Evolutionary conservation across 1,284 basidiomycete species (phyloP).

Genomic region (Calocybe gambosa): DNA sequence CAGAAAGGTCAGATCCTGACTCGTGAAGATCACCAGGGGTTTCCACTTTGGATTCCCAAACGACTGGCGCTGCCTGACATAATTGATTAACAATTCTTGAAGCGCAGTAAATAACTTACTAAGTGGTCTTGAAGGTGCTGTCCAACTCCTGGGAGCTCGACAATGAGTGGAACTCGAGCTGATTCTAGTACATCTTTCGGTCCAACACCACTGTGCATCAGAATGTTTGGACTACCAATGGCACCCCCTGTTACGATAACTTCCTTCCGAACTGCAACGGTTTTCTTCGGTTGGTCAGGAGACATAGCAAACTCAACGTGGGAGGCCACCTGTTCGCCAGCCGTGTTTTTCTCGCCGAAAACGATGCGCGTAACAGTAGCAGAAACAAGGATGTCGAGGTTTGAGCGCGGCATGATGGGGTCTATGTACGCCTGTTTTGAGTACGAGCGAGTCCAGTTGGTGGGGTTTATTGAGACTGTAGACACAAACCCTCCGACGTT

Average conservation of each 20-base stretch:
- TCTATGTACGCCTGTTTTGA: conserved; percentile 54
- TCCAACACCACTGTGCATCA: conserved; percentile 66
- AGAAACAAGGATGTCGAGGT: conserved; percentile 29
- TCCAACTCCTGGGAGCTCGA: conserved; percentile 64
- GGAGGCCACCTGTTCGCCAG: conserved; percentile 22
- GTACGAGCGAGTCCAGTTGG: conserved; percentile 35
- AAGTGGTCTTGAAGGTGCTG: conserved; percentile 69
- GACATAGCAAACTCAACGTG: conserved; percentile 15
- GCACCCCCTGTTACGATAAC: conserved; percentile 56
- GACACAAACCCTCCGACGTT: conserved; percentile 28
- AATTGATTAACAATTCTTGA: conserved; percentile 2
- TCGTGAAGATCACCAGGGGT: conserved; percentile 34
- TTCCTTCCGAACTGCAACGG: conserved; percentile 41
- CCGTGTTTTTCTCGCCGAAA: conserved; percentile 17
- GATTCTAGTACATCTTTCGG: conserved; percentile 43
- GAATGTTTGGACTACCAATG: conserved; percentile 55
- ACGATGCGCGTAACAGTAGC: conserved; percentile 28
- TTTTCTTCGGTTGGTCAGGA: conserved; percentile 11
- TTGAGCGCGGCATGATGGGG: conserved; percentile 30
- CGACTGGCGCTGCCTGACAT: conserved; percentile 35
- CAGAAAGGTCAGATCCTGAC: conserved; percentile 21
- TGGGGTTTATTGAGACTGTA: conserved; percentile 27
- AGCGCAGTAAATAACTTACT: conserved; percentile 20
- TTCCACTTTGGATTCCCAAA: conserved; percentile 35
- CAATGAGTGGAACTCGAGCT: conserved; percentile 38